phyloP scores from a whole-genome alignment of 257 asterid species.

The Jacaranda mimosifolia region DNA sequence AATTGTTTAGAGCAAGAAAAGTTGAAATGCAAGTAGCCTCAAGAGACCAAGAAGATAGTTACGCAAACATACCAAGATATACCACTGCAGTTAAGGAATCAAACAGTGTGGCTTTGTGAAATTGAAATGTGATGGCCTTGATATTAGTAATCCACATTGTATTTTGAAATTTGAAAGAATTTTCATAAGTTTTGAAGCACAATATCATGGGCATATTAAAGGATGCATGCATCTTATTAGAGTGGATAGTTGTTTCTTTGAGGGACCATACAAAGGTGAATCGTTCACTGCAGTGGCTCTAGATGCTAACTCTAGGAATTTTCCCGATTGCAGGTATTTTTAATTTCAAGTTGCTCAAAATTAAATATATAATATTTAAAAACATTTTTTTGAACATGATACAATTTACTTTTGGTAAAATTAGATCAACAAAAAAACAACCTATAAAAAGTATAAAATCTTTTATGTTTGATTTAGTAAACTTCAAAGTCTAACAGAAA shows the following conservation, averaged over 20 bases:
- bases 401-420: too few relatives aligned
- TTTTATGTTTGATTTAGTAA: too few relatives aligned
- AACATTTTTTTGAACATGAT: too few relatives aligned
- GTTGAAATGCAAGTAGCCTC: background rate
- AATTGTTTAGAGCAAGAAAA: background rate
- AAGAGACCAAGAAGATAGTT: background rate
- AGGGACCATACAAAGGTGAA: background rate
- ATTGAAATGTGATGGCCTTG: background rate
- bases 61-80: background rate
- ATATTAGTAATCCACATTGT: background rate
- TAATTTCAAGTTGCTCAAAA: too few relatives aligned
- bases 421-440: too few relatives aligned
- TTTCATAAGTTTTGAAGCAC: background rate
- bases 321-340: too few relatives aligned
- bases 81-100: background rate
- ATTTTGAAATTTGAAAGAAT: background rate
- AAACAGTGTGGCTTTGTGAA: background rate
- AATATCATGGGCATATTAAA: background rate
- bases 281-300: background rate
- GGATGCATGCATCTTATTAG: background rate
- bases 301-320: background rate
- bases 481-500: too few relatives aligned
- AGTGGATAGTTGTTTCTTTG: background rate
- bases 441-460: too few relatives aligned
- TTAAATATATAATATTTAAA: too few relatives aligned